Conservation (phyloP, 345 rosid species). For the Gossypium australe region DNA sequence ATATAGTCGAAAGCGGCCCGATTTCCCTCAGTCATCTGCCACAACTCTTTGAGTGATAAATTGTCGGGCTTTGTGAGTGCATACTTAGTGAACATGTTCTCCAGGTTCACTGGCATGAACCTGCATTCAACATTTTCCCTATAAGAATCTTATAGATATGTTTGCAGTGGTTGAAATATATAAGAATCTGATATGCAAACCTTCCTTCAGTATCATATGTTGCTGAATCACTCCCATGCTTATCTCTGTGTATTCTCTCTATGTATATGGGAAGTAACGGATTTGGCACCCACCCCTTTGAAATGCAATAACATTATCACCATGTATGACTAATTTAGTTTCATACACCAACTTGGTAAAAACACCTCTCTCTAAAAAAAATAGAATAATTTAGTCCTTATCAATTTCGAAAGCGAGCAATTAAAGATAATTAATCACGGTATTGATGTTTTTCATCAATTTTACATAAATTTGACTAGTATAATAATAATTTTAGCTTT, state of each 20-base stretch:
- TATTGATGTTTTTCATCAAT: no score
- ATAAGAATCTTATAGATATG: background rate
- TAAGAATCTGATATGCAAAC: slow-evolving; percentile 12
- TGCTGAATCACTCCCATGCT: slow-evolving; percentile 72
- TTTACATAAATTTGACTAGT: no score
- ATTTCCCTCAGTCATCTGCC: slow-evolving; percentile 68
- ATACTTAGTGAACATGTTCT: slow-evolving; percentile 72
- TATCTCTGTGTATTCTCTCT: slow-evolving; percentile 63
- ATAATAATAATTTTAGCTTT: no score
- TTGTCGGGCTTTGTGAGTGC: slow-evolving; percentile 45
- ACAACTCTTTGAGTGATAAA: slow-evolving; percentile 47
- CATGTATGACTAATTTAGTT: background rate
- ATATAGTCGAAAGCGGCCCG: slow-evolving; percentile 46
- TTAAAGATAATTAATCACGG: no score
- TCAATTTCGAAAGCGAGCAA: no score
- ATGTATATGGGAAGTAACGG: slow-evolving; percentile 62
- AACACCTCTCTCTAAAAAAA: no score
- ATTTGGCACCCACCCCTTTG: slow-evolving; percentile 69
- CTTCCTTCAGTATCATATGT: slow-evolving; percentile 87
- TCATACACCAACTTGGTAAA: no score
- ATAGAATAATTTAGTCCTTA: fast-evolving
- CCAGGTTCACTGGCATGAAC: slow-evolving; percentile 55
- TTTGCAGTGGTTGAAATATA: background rate
- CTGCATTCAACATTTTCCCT: slow-evolving; percentile 23
- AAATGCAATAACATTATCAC: background rate